phyloP scores from a whole-genome alignment of 257 asterid genomes.

The Nicotiana obtusifolia region DNA sequence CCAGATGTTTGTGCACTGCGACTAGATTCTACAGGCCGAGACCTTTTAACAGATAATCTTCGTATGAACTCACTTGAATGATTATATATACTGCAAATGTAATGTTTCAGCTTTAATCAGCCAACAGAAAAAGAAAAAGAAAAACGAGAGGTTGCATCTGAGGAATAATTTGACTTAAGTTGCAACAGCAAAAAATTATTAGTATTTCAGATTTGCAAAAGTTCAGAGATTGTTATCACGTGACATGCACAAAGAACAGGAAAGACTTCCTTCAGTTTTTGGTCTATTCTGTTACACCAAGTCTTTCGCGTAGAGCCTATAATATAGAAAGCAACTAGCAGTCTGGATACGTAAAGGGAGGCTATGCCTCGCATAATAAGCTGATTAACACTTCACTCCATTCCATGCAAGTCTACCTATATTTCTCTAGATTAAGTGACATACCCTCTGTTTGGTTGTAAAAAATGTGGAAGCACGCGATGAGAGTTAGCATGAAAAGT shows the following conservation, averaged over 20 bases:
- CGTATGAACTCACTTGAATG: conserved; percentile 23
- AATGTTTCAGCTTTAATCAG: background rate
- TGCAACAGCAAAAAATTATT: background rate
- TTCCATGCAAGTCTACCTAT: background rate
- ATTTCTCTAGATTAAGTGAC: background rate
- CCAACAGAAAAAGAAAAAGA: background rate
- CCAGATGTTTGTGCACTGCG: conserved; percentile 13
- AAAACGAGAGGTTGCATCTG: background rate
- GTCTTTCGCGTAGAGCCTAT: background rate
- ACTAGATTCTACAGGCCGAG: conserved; percentile 11
- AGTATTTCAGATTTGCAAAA: background rate
- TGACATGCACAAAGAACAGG: background rate
- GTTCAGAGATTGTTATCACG: background rate
- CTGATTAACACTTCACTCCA: background rate
- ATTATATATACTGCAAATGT: conserved; percentile 38
- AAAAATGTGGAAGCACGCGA: background rate
- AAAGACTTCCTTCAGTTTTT: background rate
- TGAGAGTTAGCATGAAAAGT: background rate
- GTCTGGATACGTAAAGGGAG: background rate
- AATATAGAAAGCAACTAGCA: background rate
- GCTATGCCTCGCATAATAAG: background rate
- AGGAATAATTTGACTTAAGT: background rate
- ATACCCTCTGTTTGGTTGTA: background rate
- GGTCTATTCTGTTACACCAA: background rate
- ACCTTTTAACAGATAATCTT: conserved; percentile 22